Base-by-base conservation (phyloP, 2,329 filamentous ascomycete species). In the Xylaria sp. region DNA sequence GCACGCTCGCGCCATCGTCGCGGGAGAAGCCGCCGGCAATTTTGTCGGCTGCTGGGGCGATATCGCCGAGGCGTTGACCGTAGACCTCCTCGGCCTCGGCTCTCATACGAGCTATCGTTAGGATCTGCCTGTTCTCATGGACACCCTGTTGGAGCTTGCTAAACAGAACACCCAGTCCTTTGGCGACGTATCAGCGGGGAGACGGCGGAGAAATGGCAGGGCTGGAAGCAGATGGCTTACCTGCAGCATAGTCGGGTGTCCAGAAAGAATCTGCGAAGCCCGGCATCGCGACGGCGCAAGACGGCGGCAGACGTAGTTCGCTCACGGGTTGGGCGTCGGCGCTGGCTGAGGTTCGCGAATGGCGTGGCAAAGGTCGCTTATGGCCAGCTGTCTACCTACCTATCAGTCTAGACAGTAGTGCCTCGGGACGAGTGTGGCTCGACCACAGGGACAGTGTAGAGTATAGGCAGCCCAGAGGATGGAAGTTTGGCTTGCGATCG, bases 191-290 rank as follows among this genome's bases (percentile, higher is more conserved):
- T 76, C 64, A 75, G 71, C 55, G 9, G 54, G n/a, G 23, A 25
- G 20, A 57, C 59, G 57, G 46, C 57, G 20, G 48, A 54, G 48
- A 44, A 63, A n/a, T 3, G 12, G 52, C 51, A 56, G 23, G n/a
- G 59, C 56, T 10, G 52, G 25, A 28, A 48, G 18, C 32, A 37
- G 3, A 63, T 48, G 69, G 78, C 87, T 80, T 84, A 92, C 92
- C 94, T 86, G 93, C 94, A 80, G 95, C 95, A 87, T 98, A 98
- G 87, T 99, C 96, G 80, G 90, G 89, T 71, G 96, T 97, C 96
- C 96, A 99, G 84, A 99, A 98, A 60, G 94, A 97, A 84, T 95
- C 94, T 75, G 94, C 91, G 83, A 99, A 98, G 77, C 93, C 89
- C 75, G 92, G 92, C 92, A 95, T 95, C 80, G 82, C 89, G 69